These are phyloP conservation scores for Solanum hybrid DNA, from an alignment of 305 asterid species.

Conservation along the genomic window DNA sequence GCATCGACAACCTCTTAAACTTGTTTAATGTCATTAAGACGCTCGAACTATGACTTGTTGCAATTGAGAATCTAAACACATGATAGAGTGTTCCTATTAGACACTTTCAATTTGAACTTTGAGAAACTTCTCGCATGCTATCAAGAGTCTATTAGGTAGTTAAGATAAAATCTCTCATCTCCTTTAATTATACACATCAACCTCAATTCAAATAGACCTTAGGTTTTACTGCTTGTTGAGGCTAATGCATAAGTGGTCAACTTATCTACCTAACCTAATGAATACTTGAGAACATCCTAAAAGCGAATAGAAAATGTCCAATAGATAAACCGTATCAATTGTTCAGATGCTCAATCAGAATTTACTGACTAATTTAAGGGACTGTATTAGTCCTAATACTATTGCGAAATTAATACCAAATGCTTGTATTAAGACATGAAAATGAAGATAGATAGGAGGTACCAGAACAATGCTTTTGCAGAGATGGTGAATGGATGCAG, in stretches of 20 bases:
- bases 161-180: not conserved
- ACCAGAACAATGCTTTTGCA: slow-evolving; percentile 99
- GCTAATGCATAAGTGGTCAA: not conserved
- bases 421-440: not conserved
- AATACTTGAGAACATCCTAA: not conserved
- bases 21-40: not conserved
- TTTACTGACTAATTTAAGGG: not conserved
- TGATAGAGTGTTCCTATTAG: not conserved
- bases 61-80: not conserved
- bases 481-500: slow-evolving; percentile 78
- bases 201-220: not conserved
- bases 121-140: not conserved
- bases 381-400: not conserved
- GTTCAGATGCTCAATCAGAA: not conserved
- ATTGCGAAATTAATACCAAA: not conserved
- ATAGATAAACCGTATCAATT: not conserved
- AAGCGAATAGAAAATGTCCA: not conserved
- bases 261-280: not conserved
- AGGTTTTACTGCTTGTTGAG: not conserved
- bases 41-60: not conserved
- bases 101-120: not conserved
- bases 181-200: not conserved
- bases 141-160: not conserved
- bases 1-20: not conserved
- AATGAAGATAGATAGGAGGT: not conserved